phyloP scores from a whole-genome alignment of 2,329 filamentous ascomycete species.

The Penicillium concentricum region DNA sequence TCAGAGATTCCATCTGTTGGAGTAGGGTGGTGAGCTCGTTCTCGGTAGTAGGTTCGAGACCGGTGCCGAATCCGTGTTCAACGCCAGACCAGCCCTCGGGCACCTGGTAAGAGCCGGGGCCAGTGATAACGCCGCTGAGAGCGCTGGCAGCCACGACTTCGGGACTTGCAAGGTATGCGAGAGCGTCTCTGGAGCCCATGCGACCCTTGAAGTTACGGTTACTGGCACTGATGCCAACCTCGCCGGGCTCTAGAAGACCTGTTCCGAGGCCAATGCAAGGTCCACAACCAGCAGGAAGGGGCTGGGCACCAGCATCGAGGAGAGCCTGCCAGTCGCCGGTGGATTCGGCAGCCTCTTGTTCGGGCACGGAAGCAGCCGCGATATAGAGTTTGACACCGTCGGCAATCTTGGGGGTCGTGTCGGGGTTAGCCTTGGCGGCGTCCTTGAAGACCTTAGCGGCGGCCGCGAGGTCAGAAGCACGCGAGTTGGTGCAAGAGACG shows the following conservation, averaged over 20 bases:
- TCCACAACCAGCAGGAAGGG: conserved; percentile 72
- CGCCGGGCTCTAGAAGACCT: conserved; percentile 78
- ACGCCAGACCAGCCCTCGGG: conserved; percentile 64
- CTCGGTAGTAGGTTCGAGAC: conserved; percentile 58
- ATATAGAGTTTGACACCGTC: conserved; percentile 82
- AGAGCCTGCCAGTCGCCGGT: conserved; percentile 82
- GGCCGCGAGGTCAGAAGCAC: conserved; percentile 75
- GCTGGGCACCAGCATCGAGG: conserved; percentile 72
- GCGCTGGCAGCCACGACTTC: conserved; percentile 92
- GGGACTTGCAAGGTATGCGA: conserved; percentile 83
- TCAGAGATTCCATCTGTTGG: conserved; percentile 64
- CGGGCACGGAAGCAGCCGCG: conserved; percentile 75
- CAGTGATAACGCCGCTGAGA: conserved; percentile 54
- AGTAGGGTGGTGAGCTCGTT: conserved; percentile 72
- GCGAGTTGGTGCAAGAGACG: conserved; percentile 84
- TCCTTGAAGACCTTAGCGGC: conserved; percentile 85
- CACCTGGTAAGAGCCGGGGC: conserved; percentile 75
- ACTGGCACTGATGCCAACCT: conserved; percentile 77
- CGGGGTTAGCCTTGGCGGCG: conserved; percentile 61
- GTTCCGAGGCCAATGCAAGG: conserved; percentile 83
- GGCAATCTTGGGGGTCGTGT: conserved; percentile 67
- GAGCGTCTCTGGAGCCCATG: conserved; percentile 77
- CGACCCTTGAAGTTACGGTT: conserved; percentile 92
- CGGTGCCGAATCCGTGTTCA: conserved; percentile 69
- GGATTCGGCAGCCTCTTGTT: conserved; percentile 75